Conservation (phyloP, 1,284 basidiomycete genomes). For the Rhodotorula sp. region DNA sequence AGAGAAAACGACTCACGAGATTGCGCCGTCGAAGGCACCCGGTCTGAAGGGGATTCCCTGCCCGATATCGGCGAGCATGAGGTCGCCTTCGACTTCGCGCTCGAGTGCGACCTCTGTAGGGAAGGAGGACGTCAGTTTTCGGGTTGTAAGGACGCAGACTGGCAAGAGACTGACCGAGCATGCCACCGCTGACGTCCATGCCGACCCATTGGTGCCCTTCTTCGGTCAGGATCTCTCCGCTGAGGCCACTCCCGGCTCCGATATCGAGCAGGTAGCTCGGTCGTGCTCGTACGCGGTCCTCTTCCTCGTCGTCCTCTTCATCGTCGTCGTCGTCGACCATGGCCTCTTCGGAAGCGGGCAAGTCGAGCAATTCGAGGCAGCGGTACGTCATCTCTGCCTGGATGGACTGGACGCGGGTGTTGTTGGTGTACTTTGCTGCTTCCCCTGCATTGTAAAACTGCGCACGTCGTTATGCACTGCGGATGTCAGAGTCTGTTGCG, state of each 20-base stretch:
- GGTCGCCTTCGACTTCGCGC: constrained; percentile 87
- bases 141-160: background rate
- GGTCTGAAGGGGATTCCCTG: constrained; percentile 72
- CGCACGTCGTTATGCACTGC: constrained; percentile 18
- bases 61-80: constrained; percentile 56
- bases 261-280: constrained; percentile 89
- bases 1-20: constrained; percentile 63
- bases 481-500: background rate
- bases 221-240: constrained; percentile 93
- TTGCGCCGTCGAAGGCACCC: constrained; percentile 95
- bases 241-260: constrained; percentile 97
- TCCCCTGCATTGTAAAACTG: constrained; percentile 97
- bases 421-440: constrained; percentile 90
- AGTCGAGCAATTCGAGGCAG: constrained; percentile 83
- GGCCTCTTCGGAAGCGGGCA: constrained; percentile 51
- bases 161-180: constrained; percentile 63
- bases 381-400: constrained; percentile 98
- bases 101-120: constrained; percentile 83
- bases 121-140: background rate
- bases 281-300: constrained; percentile 45
- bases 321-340: constrained; percentile 16
- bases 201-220: constrained; percentile 94
- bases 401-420: constrained; percentile 92
- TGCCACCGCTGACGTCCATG: constrained; percentile 92
- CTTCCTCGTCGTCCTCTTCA: constrained; percentile 11